Base-by-base conservation (phyloP, 177 flowering plant genomes). In the Vitis hybrid region DNA sequence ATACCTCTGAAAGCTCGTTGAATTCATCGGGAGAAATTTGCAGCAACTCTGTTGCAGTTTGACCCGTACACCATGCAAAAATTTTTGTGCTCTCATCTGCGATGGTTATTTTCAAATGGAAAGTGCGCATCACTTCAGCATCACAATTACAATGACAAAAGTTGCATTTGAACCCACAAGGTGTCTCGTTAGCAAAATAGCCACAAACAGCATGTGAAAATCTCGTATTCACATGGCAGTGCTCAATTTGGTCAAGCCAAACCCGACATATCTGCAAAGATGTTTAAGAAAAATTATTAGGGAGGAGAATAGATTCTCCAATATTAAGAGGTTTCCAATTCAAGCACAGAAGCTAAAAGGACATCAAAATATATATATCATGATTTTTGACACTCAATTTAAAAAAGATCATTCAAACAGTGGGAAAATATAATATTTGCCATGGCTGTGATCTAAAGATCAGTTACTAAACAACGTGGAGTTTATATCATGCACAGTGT, bases 1-100 rank as follows among this genome's bases (percentile, higher is more conserved):
- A 71, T 89, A 93, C 99, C 97, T 91, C 97, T 24, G 91, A 85
- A 30, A 95, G 79, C 54, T 82, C 88, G 74, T 65, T 79, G 72
- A 91, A 95, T 69, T 95, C 99, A 70, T 86, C 89, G 0, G 98
- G 90, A 72, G 96, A 89, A 79, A 93, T 91, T 69, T 95, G 99
- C 73, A 95, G 84, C 80, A 91, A 77, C 76, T 93, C 98, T 2
- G 84, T 67, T 48, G 98, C 98, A 69, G 97, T 86, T 67, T 87
- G 89, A 73, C 97, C 93, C 1, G 83, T 78, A 74, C 96, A 91
- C 93, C 93, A 91, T 35, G 94, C 94, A 67, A 81, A 86, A 64
- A 90, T 68, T 77, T 91, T 88, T 15, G 78, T 80, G 70, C 70
- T 84, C 53, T 90, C 91, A 74, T 95, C 99, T 52, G 94, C 91